phyloP scores from a whole-genome alignment of 352 stramenopile genomes.

The Pythium sp. region DNA sequence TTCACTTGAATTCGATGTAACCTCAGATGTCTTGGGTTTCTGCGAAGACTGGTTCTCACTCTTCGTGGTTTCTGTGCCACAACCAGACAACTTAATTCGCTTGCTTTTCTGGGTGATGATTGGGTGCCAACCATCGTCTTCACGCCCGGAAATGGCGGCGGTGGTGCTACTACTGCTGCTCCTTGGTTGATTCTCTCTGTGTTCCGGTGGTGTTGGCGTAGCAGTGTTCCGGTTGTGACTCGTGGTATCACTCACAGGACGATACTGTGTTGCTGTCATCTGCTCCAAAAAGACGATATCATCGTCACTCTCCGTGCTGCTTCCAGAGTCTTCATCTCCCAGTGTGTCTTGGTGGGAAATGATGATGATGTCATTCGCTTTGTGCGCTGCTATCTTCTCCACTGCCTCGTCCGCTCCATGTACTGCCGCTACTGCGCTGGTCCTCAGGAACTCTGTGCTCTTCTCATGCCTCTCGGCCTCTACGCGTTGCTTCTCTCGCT shows the following conservation, averaged over 20 bases:
- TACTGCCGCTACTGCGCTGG: too few species aligned
- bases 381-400: not conserved
- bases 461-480: not conserved
- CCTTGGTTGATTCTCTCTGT: not conserved
- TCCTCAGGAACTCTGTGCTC: too few species aligned
- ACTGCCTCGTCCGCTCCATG: not conserved
- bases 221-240: too few species aligned
- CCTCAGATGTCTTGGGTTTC: too few species aligned
- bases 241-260: too few species aligned
- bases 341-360: not conserved
- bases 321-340: not conserved
- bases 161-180: too few species aligned
- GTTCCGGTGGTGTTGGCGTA: not conserved
- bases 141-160: not conserved
- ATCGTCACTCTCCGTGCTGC: not conserved
- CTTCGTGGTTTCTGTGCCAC: not conserved
- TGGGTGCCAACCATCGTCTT: not conserved
- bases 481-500: not conserved
- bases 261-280: not conserved
- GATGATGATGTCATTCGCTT: not conserved
- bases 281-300: not conserved
- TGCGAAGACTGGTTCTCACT: not conserved
- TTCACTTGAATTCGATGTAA: too few species aligned
- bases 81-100: not conserved
- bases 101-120: slow-evolving; percentile 4